A percentile compares a stretch with the other conserved stretches of the same genome.
These are phyloP conservation scores for Yarrowia sp. DNA, from an alignment of 805 yeast genomes.

Conservation along the genomic window DNA sequence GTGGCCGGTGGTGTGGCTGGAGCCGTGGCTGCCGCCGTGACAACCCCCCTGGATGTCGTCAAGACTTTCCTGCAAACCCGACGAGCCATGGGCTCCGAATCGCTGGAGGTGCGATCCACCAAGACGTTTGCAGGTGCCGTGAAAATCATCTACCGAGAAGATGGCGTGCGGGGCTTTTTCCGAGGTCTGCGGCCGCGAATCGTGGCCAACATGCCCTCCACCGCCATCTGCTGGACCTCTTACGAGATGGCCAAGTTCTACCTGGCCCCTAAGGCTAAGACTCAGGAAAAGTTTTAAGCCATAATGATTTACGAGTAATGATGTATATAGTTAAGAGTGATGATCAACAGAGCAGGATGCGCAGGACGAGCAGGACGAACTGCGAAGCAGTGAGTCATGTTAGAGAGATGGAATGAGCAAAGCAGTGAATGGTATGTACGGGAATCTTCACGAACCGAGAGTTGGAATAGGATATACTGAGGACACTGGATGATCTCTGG, in stretches of 20 bases:
- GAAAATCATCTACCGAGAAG: conserved; percentile 59
- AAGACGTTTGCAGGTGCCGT: conserved; percentile 77
- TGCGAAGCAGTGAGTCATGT: too few species aligned
- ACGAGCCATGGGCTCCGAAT: conserved; percentile 42
- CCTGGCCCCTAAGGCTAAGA: conserved; percentile 46
- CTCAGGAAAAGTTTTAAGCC: conserved; percentile 27
- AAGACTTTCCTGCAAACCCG: conserved; percentile 90
- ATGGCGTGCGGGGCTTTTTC: conserved; percentile 66
- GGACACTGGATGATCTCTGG: too few species aligned
- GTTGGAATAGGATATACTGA: too few species aligned
- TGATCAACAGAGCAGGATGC: background rate
- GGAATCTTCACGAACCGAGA: too few species aligned
- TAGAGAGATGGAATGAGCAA: too few species aligned
- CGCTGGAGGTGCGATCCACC: conserved; percentile 57
- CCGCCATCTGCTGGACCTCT: conserved; percentile 97
- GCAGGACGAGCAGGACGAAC: too few species aligned
- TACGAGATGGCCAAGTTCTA: conserved; percentile 94
- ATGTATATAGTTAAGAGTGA: conserved; percentile 39
- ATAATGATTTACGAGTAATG: conserved; percentile 39
- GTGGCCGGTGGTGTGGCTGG: conserved; percentile 94
- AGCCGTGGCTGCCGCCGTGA: conserved; percentile 91
- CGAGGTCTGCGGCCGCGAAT: conserved; percentile 92
- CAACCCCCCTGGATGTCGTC: conserved; percentile 93
- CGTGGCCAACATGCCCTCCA: conserved; percentile 90
- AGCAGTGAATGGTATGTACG: too few species aligned